Evolutionary conservation across 148 eudicot genomes (phyloP), one percentile per base, ranked within the genome.

Genomic region (Amaranthus palmeri): DNA sequence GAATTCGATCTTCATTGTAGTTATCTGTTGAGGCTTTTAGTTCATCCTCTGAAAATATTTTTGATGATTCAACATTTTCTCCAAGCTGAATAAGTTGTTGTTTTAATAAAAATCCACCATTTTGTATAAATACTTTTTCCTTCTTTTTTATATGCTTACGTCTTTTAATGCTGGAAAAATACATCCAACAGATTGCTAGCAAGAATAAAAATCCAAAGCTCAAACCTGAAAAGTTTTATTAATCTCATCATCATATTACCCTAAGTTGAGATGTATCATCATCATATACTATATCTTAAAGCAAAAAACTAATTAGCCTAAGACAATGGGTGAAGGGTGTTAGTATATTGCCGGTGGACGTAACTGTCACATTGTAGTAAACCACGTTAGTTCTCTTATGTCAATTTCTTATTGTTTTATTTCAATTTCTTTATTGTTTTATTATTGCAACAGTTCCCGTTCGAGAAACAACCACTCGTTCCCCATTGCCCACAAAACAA

Each of bases 31-130:
- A 52, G 4, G 18, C 47, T 61, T 64, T 36, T 36, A 77, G 67
- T 53, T 77, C 76, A 5, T 58, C 57, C 15, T 42, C n/a, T 4
- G 76, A 43, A 41, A 72, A 77, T 44, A 72, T 59, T 54, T 77
- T 77, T 4, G 65, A 57, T 3, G 67, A 11, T 9, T 72, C 72
- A n/a, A 43, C 52, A 4, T 13, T 56, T 48, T 66, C 65, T 36
- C 55, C 51, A 13, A n/a, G 47, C 0, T 46, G 41, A 47, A 10
- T 9, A 55, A 76, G 70, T 40, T 71, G 75, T 71, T 71, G 75
- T 50, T 17, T 64, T 13, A 77, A 65, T 8, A 77, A 41, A 47
- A 71, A 10, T 41, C 80, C 80, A n/a, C 80, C 80, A 65, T 76
- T 70, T 5, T 55, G 62, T 52, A 55, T 66, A 25, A 76, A 76